A percentile compares a stretch with the other conserved stretches of the same genome.
Conservation (phyloP, 306 rosid species). For the Corylus heterophylla region DNA sequence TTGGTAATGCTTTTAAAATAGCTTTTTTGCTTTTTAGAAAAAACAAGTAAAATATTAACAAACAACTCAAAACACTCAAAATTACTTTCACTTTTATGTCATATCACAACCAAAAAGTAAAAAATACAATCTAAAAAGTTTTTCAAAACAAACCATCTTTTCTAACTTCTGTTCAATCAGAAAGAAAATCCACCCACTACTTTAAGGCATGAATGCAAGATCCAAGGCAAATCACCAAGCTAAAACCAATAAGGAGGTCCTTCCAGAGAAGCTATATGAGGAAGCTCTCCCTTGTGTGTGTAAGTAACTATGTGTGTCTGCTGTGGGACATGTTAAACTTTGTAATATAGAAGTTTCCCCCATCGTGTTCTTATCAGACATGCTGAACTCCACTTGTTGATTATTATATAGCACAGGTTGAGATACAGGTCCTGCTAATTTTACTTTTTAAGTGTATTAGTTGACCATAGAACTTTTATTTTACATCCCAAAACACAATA, state of each 20-base stretch:
- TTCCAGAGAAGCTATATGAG: neutral
- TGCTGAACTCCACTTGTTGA: neutral
- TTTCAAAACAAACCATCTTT: neutral
- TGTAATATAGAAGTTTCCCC: neutral
- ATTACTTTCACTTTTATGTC: no score
- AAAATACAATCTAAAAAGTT: no score
- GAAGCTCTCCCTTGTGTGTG: neutral
- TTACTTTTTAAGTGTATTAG: no score
- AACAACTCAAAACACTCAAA: no score
- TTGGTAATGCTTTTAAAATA: no score
- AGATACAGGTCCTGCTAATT: neutral
- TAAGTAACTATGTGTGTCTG: neutral
- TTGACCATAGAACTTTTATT: neutral
- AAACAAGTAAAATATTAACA: no score
- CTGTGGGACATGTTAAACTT: neutral
- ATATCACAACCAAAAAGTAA: no score
- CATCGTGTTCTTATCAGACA: neutral
- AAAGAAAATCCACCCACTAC: neutral
- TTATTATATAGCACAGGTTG: neutral
- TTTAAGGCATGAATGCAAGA: neutral
- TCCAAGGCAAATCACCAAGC: neutral
- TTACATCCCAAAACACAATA: neutral
- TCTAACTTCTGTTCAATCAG: conserved; percentile 10
- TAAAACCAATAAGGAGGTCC: neutral
- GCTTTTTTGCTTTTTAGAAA: no score